Base-by-base conservation (phyloP, 306 rosid species). In the Macrotyloma uniflorum region DNA sequence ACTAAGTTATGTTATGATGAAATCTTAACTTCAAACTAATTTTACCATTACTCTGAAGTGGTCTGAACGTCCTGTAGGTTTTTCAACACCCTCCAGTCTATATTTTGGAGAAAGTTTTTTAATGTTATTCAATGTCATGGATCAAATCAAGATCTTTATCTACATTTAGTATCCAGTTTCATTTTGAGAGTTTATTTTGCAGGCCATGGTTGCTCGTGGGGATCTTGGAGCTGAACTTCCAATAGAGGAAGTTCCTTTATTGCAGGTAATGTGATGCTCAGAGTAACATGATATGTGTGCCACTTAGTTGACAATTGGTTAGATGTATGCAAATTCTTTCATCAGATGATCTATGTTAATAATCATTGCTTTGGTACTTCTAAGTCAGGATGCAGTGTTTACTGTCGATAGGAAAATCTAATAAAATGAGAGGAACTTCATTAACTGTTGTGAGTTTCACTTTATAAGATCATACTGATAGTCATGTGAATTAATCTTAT, bases 221-320 rank as follows among this genome's bases (percentile, higher is more conserved):
- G 99, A 95, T 86, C 99, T 95, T 77, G 99, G 99, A 79, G 99
- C 99, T 77, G 99, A 95, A 80, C 99, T 93, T 81, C 99, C 98
- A 71, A 93, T 95, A 43, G 99, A 95, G 86, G 99, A 95, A 14
- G 98, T 95, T 85, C 98, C 99, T 79, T 74, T 92, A 51, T 72
- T 95, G 90, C 99, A 95, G 98, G 99, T 92, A 81, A 71, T 72
- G 49, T 50, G 49, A 71, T 46, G 35, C 42, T 72, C n/a, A 28
- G 2, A 15, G 13, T 26, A 69, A 42, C 77, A 45, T 49, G 78
- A 58, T 26, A 59, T 75, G 45, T 55, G 22, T 66, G 58, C 19
- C 64, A 58, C 19, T 77, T 65, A 26, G 26, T 67, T 59, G 55
- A n/a, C 77, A 36, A 26, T 57, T 75, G 33, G 66, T 47, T 45